Conservation (phyloP, 768 basidiomycete species). For the Phaffia tasmanica region DNA sequence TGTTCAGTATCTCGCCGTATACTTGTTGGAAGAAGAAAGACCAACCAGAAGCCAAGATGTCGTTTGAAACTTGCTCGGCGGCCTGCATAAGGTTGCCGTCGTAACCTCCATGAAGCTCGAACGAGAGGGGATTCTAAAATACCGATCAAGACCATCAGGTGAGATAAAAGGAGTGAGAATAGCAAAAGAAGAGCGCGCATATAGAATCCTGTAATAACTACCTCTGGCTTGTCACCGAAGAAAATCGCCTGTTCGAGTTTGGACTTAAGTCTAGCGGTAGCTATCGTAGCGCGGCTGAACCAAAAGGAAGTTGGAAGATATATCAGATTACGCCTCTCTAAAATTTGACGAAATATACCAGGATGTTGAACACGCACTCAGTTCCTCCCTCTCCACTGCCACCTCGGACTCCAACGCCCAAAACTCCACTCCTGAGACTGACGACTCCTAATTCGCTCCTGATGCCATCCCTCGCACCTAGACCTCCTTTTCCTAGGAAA, state of each 20-base stretch:
- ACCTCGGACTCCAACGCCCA: constrained; percentile 26
- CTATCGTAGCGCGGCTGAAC: constrained; percentile 26
- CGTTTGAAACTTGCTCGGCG: constrained; percentile 35
- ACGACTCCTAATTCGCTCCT: constrained; percentile 26
- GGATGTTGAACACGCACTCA: constrained; percentile 12
- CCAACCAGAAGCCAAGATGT: constrained; percentile 57
- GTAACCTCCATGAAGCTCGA: constrained; percentile 34
- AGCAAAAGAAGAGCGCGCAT: not conserved
- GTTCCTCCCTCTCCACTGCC: not conserved
- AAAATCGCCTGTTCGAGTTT: constrained; percentile 41
- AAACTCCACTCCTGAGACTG: constrained; percentile 28
- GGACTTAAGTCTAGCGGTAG: constrained; percentile 36
- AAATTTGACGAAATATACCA: not conserved
- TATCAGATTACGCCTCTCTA: not conserved
- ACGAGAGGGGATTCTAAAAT: constrained; percentile 39
- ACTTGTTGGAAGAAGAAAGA: not conserved
- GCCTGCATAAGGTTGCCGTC: constrained; percentile 38
- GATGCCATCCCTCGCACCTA: constrained; percentile 19
- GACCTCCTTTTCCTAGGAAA: constrained; percentile 35
- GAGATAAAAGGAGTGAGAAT: not conserved
- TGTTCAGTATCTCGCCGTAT: not conserved
- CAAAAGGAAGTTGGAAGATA: not conserved
- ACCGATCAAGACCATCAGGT: not conserved
- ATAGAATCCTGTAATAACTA: constrained; percentile 15
- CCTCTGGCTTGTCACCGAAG: constrained; percentile 37